Evolutionary conservation across 2,329 filamentous ascomycete genomes (phyloP), one percentile per base, ranked within the genome.

Genomic region (Zopfia rhizophila): DNA sequence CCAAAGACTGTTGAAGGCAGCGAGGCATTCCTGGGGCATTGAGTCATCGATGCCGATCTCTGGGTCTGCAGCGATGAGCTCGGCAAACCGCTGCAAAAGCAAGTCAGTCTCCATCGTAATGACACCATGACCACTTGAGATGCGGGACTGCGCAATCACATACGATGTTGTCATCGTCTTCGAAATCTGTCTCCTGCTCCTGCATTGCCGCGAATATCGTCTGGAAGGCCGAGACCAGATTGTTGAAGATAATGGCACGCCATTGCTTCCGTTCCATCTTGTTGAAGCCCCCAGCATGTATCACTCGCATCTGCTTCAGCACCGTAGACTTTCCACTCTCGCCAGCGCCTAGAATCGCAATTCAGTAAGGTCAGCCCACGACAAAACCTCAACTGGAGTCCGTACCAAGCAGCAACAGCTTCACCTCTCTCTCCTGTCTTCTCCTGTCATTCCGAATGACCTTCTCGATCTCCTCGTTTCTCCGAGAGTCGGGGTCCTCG

Each of bases 271-370:
- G 90, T 73, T 97, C 94, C 55, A 84, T 86, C 64, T 90, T 89
- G 66, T 86, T 90, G 77, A 97, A 97, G 38, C 94, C 93, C 72
- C 91, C 87, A 11, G 91, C 86, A 72, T 97, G 94, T 62, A 99
- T 97, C 73, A 99, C 86, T 72, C 93, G 93, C 94, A 99, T 97
- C 80, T 97, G 93, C 78, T 97, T 97, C 57, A 97, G 84, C 48
- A 97, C 92, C 1, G 93, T 97, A 7, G 93, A 97, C 76, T 97
- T 97, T 57, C 93, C 90, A 48, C 89, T 94, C 76, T 97, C 93
- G 68, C 93, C 93, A 63, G 93, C 93, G 72, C 93, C 92, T 97
- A 60, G 55, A 55, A 27, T 27, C n/a, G 25, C 42, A 43, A 38
- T 25, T 53, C 41, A 54, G 66, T n/a, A n/a, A n/a, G n/a, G n/a